Evolutionary conservation across 1,139 yeast genomes (phyloP).

Genomic region (Hemisphaericaspora lyxosophila): DNA sequence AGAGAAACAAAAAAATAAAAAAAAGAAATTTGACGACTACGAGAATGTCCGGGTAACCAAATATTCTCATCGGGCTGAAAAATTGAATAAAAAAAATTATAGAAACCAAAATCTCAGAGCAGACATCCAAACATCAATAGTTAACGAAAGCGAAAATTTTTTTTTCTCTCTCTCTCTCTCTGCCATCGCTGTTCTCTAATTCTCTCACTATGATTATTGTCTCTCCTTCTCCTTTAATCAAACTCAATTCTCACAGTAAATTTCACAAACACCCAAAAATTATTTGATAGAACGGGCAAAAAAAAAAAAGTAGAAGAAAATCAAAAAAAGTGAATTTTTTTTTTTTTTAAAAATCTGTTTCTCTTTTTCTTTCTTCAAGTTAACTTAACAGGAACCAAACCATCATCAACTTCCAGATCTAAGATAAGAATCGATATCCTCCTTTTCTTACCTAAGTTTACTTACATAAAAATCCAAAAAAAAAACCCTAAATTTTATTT

Average conservation of each 20-base stretch:
- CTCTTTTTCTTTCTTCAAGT: slow-evolving; percentile 1
- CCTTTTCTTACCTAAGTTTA: neutral
- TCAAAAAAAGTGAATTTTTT: too few species aligned
- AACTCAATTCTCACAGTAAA: neutral
- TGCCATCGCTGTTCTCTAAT: neutral
- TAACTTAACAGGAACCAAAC: slow-evolving; percentile 1
- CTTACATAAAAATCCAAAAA: slow-evolving; percentile 9
- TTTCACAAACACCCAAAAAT: neutral
- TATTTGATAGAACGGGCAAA: neutral
- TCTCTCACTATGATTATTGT: neutral
- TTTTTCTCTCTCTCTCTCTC: neutral
- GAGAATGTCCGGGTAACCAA: too few species aligned
- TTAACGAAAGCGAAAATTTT: neutral
- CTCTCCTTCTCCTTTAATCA: neutral
- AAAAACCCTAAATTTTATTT: slow-evolving; percentile 2
- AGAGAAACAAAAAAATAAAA: too few species aligned
- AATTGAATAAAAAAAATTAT: too few species aligned
- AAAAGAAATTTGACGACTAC: too few species aligned
- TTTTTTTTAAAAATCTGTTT: neutral
- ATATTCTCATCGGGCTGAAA: too few species aligned
- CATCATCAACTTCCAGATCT: slow-evolving; percentile 1
- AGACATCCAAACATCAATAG: slow-evolving; percentile 1
- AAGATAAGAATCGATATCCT: neutral
- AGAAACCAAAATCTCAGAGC: too few species aligned
- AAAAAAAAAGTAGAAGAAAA: too few species aligned